Percentiles rank a stretch among this genome's conserved stretches.
These are phyloP conservation scores for Pterocarpus santalinus DNA, from an alignment of 306 rosid species.

Conservation along the genomic window DNA sequence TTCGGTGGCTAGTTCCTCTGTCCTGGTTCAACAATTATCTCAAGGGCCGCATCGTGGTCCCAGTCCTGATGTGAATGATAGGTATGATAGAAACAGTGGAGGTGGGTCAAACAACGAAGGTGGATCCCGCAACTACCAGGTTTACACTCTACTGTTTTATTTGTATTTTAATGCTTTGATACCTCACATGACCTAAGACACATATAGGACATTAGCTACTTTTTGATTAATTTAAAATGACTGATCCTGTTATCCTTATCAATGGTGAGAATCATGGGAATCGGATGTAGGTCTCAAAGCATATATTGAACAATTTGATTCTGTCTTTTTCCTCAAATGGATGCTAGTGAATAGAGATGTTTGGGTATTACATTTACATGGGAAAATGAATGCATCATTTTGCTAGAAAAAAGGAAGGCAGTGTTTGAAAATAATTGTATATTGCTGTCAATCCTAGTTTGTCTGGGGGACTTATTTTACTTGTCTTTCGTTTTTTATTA, in stretches of 20 bases:
- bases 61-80: constrained; percentile 65
- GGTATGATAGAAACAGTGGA: constrained; percentile 69
- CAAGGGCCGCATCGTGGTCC: constrained; percentile 61
- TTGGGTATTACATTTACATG: constrained; percentile 6
- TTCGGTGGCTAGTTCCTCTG: constrained; percentile 79
- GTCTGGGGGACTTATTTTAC: constrained; percentile 10
- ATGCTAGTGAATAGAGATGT: constrained; percentile 20
- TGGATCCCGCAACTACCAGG: constrained; percentile 68
- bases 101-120: constrained; percentile 63
- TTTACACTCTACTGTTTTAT: constrained; percentile 38
- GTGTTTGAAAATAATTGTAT: background rate
- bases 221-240: constrained; percentile 11
- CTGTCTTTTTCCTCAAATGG: constrained; percentile 12
- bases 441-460: constrained; percentile 10
- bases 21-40: constrained; percentile 75
- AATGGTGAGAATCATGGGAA: background rate
- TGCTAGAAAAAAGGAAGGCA: constrained; percentile 3
- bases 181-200: background rate
- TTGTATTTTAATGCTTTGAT: background rate
- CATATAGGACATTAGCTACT: background rate
- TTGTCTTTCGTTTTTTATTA: constrained; percentile 49
- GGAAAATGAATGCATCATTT: constrained; percentile 19
- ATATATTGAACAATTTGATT: constrained; percentile 1
- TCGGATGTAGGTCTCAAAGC: background rate
- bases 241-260: background rate